phyloP scores from a whole-genome alignment of 2,329 filamentous ascomycete genomes.

The Akanthomyces dipterigenus region DNA sequence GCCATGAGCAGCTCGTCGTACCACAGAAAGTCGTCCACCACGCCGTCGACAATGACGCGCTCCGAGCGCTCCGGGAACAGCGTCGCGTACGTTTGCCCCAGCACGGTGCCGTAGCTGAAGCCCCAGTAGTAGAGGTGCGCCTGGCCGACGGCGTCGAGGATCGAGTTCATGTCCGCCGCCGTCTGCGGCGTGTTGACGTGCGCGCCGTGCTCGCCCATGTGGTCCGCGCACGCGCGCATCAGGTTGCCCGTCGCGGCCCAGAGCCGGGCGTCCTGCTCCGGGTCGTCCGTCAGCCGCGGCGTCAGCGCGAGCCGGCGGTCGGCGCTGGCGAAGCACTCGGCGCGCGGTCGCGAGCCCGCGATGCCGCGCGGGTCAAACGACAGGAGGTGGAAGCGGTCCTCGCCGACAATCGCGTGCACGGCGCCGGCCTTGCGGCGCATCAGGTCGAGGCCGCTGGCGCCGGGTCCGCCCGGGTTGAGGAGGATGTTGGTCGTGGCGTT shows the following conservation, averaged over 20 bases:
- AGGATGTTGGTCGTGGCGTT: slow-evolving; percentile 38
- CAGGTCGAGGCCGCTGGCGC: slow-evolving; percentile 35
- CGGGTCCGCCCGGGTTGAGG: slow-evolving; percentile 43
- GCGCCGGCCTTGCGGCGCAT: slow-evolving; percentile 29
- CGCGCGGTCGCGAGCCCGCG: slow-evolving; percentile 22
- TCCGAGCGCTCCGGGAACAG: slow-evolving; percentile 28
- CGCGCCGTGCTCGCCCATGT: slow-evolving; percentile 4
- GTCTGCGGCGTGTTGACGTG: slow-evolving; percentile 17
- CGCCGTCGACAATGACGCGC: slow-evolving; percentile 31
- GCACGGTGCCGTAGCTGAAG: slow-evolving; percentile 34
- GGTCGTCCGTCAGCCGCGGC: slow-evolving; percentile 18
- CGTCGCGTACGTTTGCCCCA: slow-evolving; percentile 35
- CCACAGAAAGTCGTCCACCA: slow-evolving; percentile 28
- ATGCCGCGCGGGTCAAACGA: slow-evolving; percentile 43
- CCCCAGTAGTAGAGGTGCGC: slow-evolving; percentile 34
- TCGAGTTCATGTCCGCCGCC: slow-evolving; percentile 22
- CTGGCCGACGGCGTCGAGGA: slow-evolving; percentile 34
- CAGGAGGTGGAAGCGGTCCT: slow-evolving; percentile 36
- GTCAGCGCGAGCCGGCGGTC: slow-evolving; percentile 25
- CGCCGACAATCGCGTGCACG: slow-evolving; percentile 32
- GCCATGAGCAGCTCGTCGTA: slow-evolving; percentile 21
- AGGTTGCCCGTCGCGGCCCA: slow-evolving; percentile 35
- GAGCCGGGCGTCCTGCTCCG: slow-evolving; percentile 27
- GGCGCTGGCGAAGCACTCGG: slow-evolving; percentile 32
- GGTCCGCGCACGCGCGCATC: slow-evolving; percentile 2